A percentile compares a stretch with the other conserved stretches of the same genome.
Evolutionary conservation across 441 rosid genomes (phyloP).

Genomic region (Bocquillonia castaneifolia): DNA sequence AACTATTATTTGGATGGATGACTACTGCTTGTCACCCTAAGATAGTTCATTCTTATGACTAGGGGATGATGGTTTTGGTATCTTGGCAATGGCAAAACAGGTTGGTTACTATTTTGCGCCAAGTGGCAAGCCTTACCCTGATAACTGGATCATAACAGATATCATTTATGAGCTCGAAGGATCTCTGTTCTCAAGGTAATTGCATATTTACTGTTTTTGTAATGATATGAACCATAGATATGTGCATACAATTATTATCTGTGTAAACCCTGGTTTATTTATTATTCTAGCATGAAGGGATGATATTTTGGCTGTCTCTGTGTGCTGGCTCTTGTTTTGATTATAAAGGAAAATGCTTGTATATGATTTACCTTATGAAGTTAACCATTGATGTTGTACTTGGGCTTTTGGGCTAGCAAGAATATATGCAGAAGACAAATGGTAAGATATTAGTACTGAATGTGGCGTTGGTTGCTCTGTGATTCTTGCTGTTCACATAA

Average conservation of each 20-base stretch:
- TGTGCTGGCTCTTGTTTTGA: neutral
- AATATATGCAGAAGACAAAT: neutral
- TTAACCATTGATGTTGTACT: no score
- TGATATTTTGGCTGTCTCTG: neutral
- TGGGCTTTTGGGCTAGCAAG: no score
- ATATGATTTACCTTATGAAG: no score
- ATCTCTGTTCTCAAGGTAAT: constrained; percentile 70
- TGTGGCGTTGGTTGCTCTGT: neutral
- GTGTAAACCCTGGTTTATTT: neutral
- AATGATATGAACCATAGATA: neutral
- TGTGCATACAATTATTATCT: constrained; percentile 1
- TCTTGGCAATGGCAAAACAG: constrained; percentile 43
- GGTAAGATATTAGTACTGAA: neutral
- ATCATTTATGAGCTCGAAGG: constrained; percentile 87
- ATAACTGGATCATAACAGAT: constrained; percentile 97
- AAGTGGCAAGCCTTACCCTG: constrained; percentile 98
- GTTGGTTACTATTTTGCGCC: constrained; percentile 96
- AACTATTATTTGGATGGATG: neutral
- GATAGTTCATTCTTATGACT: constrained; percentile 24
- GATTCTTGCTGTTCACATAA: neutral
- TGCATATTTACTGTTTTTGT: constrained; percentile 9
- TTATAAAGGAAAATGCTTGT: neutral
- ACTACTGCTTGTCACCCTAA: constrained; percentile 15
- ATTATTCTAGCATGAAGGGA: neutral
- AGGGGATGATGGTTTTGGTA: constrained; percentile 23